A percentile compares a stretch with the other conserved stretches of the same genome.
Conservation (phyloP, 495 filamentous ascomycete genomes). For the Chaetomidium leptoderma region DNA sequence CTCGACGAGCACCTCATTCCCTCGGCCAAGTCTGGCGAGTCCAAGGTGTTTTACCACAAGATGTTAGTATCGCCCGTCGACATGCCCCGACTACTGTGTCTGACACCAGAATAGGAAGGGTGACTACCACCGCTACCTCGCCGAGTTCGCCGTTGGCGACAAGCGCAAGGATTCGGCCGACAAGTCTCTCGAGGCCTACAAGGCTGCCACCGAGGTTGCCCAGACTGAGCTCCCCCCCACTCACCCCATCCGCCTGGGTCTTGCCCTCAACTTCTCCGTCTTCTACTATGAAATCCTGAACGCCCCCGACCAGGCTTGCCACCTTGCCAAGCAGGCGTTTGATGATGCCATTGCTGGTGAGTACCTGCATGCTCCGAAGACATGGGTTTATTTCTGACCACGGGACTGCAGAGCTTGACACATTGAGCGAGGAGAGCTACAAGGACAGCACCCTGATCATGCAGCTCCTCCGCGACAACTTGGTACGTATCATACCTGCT, state of each 20-base stretch:
- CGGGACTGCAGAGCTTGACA: constrained; percentile 76
- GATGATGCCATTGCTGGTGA: constrained; percentile 97
- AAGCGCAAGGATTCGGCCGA: constrained; percentile 96
- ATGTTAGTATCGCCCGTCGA: constrained; percentile 58
- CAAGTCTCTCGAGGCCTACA: constrained; percentile 97
- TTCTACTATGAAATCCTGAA: constrained; percentile 99
- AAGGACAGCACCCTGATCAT: constrained; percentile 99
- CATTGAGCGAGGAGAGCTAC: constrained; percentile 99
- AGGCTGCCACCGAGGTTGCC: constrained; percentile 95
- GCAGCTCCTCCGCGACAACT: constrained; percentile 97
- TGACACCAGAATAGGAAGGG: constrained; percentile 73
- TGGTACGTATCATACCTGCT: constrained; percentile 67
- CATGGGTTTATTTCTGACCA: constrained; percentile 22
- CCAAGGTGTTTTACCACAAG: constrained; percentile 99
- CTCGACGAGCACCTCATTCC: constrained; percentile 95
- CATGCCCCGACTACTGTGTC: constrained; percentile 9
- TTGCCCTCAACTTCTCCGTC: constrained; percentile 99
- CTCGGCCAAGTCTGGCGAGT: constrained; percentile 93
- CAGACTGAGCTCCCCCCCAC: constrained; percentile 97
- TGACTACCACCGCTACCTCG: constrained; percentile 99
- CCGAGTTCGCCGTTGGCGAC: constrained; percentile 96
- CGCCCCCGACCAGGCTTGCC: constrained; percentile 97
- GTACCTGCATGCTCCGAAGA: constrained; percentile 27
- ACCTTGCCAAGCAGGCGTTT: constrained; percentile 98
- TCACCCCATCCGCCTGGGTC: constrained; percentile 96